Conservation (phyloP, 129 eudicot species). For the carrot (Daucus carota) region DNA sequence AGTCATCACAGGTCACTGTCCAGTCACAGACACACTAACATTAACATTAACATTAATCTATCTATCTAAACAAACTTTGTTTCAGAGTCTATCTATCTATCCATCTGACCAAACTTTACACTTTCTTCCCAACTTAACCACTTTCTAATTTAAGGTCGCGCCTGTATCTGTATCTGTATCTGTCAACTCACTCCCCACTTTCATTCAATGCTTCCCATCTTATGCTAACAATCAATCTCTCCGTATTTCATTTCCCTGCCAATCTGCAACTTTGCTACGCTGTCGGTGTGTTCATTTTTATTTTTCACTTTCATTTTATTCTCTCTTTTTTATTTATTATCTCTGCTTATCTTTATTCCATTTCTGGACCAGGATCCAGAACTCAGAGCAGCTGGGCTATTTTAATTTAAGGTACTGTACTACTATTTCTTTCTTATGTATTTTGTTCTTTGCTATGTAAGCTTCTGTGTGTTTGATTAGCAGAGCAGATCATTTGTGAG, state of each 20-base stretch:
- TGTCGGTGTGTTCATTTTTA: neutral
- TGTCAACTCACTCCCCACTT: conserved; percentile 4
- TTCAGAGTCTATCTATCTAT: neutral
- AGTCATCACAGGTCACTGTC: neutral
- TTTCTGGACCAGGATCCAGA: neutral
- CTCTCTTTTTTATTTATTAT: neutral
- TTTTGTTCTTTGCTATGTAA: no score
- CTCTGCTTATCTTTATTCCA: neutral
- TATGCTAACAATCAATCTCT: neutral
- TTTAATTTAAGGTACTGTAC: neutral
- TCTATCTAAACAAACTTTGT: no score
- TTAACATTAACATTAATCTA: neutral
- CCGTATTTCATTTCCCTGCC: neutral
- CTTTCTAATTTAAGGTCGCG: neutral
- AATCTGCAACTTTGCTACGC: neutral
- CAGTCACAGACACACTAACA: neutral
- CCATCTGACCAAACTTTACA: neutral
- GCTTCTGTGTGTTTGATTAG: neutral
- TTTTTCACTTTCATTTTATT: neutral
- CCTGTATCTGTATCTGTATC: neutral
- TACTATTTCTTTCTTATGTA: neutral
- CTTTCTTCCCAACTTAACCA: no score
- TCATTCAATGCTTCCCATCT: neutral
- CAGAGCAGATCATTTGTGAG: no score
- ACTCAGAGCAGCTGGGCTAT: neutral